phyloP scores from a whole-genome alignment of 2,329 filamentous ascomycete genomes.

The Colletotrichum salicis region DNA sequence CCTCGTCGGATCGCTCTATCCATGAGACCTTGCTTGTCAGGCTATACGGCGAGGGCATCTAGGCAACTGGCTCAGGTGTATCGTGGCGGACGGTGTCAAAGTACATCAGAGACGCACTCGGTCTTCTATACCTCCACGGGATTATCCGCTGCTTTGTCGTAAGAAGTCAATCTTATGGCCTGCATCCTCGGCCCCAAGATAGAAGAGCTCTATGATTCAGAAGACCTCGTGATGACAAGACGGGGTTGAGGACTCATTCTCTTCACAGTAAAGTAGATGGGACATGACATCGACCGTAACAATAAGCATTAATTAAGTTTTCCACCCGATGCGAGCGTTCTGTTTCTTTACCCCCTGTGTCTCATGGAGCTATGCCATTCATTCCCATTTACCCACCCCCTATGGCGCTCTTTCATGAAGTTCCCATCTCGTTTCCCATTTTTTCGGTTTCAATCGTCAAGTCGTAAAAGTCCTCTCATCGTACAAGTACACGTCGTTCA shows the following conservation, averaged over 20 bases:
- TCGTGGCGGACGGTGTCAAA: too few species aligned
- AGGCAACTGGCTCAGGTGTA: too few species aligned
- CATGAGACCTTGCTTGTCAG: too few species aligned
- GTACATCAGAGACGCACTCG: too few species aligned
- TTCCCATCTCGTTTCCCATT: not conserved
- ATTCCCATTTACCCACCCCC: not conserved
- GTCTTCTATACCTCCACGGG: too few species aligned
- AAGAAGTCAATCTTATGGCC: not conserved
- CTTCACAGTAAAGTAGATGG: not conserved
- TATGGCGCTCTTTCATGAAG: not conserved
- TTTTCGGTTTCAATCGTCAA: conserved; percentile 8
- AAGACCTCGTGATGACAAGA: too few species aligned
- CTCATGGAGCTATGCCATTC: not conserved
- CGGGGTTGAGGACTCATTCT: not conserved
- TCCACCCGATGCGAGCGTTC: not conserved
- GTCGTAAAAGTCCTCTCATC: conserved; percentile 8
- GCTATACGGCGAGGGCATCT: too few species aligned
- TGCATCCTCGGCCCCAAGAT: too few species aligned
- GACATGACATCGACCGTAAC: not conserved
- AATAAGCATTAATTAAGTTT: not conserved
- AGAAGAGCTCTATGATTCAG: too few species aligned
- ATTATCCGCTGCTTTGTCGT: not conserved
- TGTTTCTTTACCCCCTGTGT: not conserved
- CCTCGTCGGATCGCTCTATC: too few species aligned
- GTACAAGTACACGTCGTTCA: conserved; percentile 2